A percentile compares a stretch with the other conserved stretches of the same genome.
Conservation (phyloP, 352 stramenopile species). For the Globisporangium canariense region DNA sequence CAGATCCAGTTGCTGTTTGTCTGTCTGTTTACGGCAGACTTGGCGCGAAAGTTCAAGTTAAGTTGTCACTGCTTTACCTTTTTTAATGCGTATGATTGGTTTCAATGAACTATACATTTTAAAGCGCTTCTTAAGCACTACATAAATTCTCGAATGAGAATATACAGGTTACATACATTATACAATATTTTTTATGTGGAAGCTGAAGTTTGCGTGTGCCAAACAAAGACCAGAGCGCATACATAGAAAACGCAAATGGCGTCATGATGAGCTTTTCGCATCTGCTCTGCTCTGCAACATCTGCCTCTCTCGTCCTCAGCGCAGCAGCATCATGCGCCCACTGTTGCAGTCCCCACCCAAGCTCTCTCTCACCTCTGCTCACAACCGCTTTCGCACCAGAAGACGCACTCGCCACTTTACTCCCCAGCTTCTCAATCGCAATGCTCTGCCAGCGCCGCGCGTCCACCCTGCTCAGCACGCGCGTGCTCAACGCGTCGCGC, state of each 20-base stretch:
- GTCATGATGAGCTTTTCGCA: neutral
- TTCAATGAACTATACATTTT: neutral
- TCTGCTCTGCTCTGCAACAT: neutral
- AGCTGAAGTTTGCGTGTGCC: slow-evolving; percentile 18
- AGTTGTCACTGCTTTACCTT: neutral
- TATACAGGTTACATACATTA: too few species aligned
- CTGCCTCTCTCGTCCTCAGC: slow-evolving; percentile 6
- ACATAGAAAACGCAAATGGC: slow-evolving; percentile 17
- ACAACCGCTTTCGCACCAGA: slow-evolving; percentile 16
- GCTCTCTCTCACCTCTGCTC: neutral
- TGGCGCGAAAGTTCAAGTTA: slow-evolving; percentile 16
- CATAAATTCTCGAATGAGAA: too few species aligned
- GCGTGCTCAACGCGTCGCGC: slow-evolving; percentile 26
- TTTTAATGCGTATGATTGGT: neutral
- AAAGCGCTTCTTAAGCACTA: too few species aligned
- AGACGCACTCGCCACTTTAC: neutral
- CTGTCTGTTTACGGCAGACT: slow-evolving; percentile 6
- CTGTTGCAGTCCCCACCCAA: neutral
- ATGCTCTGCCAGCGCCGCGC: slow-evolving; percentile 30
- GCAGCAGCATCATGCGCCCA: neutral
- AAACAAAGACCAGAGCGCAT: neutral
- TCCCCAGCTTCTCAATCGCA: neutral
- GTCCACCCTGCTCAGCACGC: slow-evolving; percentile 17
- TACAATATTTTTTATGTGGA: neutral
- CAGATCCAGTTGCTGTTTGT: too few species aligned